Evolutionary conservation across 2,329 filamentous ascomycete species (phyloP), one percentile per base, ranked within the genome.

Genomic region (Septoria linicola): DNA sequence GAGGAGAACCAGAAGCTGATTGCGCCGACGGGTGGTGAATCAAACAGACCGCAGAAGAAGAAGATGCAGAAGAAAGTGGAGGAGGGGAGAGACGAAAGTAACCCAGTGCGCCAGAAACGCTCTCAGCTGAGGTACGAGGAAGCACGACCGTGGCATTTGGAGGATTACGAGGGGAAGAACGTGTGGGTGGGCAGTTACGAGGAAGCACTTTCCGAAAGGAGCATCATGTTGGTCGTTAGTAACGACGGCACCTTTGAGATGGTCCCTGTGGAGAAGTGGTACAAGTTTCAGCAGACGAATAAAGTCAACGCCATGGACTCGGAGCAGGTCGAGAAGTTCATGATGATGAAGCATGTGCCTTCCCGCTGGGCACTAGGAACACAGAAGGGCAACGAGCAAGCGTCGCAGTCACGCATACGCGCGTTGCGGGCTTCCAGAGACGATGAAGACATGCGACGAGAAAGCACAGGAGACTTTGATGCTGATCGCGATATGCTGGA

Each of bases 121-220:
- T 75, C 79, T 35, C 76, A 81, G 53, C 73, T 84, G 35, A 80
- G 91, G 57, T 99, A 97, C 60, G 93, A 97, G 68, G 93, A 99
- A 70, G 89, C 92, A 3, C 76, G 96, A 42, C 93, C 93, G 4
- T 99, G 93, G 93, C 91, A 96, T 68, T 72, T 99, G 30, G 93
- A 99, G 68, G 93, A 99, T 68, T 95, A 91, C 34, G 92, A 99
- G 64, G 89, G 90, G 58, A 96, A 92, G 69, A 92, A 96, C 63
- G 87, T 88, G 2, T 97, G 91, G 89, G 85, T 93, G 27, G 93
- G 91, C 37, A 87, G 85, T 50, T 96, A 97, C 62, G 88, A 97
- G 63, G 87, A 87, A 20, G 88, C 90, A 14, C 79, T 97, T 31
- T 96, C 92, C 0, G 85, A 92, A 63, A 78, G 76, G 1, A 84